Evolutionary conservation across 768 basidiomycete species (phyloP).

Genomic region (Gymnopilus dilepis): DNA sequence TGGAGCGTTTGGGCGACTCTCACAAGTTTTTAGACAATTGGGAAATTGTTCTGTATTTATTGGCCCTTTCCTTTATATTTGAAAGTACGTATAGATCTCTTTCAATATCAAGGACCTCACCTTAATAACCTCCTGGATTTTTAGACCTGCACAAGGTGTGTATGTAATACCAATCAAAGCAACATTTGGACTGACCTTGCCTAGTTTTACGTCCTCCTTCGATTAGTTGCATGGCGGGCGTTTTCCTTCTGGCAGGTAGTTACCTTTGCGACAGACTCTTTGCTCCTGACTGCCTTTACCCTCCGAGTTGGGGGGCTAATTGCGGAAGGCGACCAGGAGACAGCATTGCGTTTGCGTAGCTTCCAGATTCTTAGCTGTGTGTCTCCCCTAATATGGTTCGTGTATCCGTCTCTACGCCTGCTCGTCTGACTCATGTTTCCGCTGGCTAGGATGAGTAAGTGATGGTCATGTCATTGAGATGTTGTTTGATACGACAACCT

Average conservation of each 20-base stretch:
- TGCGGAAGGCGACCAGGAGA: slow-evolving; percentile 38
- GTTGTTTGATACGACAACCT: neutral
- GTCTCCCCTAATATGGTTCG: slow-evolving; percentile 86
- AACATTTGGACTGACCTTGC: neutral
- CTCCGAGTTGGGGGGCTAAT: slow-evolving; percentile 69
- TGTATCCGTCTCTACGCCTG: slow-evolving; percentile 11
- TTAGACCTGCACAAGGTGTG: slow-evolving; percentile 63
- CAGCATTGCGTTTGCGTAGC: slow-evolving; percentile 59
- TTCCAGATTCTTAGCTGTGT: slow-evolving; percentile 92
- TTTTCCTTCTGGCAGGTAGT: slow-evolving; percentile 82
- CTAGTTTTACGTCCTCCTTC: slow-evolving; percentile 73
- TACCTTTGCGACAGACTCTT: slow-evolving; percentile 71
- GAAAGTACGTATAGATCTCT: slow-evolving; percentile 63
- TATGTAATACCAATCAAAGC: neutral
- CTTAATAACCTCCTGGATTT: neutral
- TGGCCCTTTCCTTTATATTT: slow-evolving; percentile 76
- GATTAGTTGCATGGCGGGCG: slow-evolving; percentile 80
- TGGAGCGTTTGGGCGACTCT: slow-evolving; percentile 68
- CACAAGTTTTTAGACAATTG: slow-evolving; percentile 69
- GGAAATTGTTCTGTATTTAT: slow-evolving; percentile 80
- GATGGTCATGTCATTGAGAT: neutral
- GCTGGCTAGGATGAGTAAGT: slow-evolving; percentile 80
- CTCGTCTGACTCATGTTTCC: neutral
- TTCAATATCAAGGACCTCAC: neutral
- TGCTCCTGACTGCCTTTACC: slow-evolving; percentile 76